Conservation (phyloP, 768 basidiomycete species). For the Kwoniella dejecticola region DNA sequence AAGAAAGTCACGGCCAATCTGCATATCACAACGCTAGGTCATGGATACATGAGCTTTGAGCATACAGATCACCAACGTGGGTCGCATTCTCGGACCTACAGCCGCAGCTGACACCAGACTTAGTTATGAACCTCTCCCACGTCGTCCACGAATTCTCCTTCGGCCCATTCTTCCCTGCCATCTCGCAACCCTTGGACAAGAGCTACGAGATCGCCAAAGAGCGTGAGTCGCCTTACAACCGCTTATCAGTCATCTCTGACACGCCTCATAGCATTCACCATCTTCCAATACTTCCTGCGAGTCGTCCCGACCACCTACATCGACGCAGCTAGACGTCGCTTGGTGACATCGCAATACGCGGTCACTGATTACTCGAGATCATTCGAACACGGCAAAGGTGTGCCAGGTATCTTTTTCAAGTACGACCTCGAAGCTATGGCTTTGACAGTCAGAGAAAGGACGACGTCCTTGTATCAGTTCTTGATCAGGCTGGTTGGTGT, state of each 20-base stretch:
- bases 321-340: conserved; percentile 60
- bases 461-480: conserved; percentile 76
- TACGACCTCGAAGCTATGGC: conserved; percentile 91
- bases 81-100: conserved; percentile 50
- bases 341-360: conserved; percentile 67
- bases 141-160: conserved; percentile 97
- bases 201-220: conserved; percentile 74
- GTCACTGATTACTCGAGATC: conserved; percentile 87
- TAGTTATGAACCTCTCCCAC: conserved; percentile 96
- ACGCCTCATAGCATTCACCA: conserved; percentile 68
- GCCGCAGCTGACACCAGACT: not conserved
- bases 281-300: conserved; percentile 92
- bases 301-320: conserved; percentile 92
- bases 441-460: conserved; percentile 83
- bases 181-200: conserved; percentile 89
- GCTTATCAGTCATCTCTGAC: not conserved
- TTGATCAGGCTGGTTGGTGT: conserved; percentile 86
- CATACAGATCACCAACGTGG: conserved; percentile 84
- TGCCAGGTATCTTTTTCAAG: conserved; percentile 96
- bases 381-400: conserved; percentile 72
- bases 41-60: conserved; percentile 83
- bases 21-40: conserved; percentile 90
- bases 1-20: conserved; percentile 94
- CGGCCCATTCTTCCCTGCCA: conserved; percentile 92
- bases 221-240: conserved; percentile 60